Base-by-base conservation (phyloP, 129 eudicot species). In the Artemisia annua region DNA sequence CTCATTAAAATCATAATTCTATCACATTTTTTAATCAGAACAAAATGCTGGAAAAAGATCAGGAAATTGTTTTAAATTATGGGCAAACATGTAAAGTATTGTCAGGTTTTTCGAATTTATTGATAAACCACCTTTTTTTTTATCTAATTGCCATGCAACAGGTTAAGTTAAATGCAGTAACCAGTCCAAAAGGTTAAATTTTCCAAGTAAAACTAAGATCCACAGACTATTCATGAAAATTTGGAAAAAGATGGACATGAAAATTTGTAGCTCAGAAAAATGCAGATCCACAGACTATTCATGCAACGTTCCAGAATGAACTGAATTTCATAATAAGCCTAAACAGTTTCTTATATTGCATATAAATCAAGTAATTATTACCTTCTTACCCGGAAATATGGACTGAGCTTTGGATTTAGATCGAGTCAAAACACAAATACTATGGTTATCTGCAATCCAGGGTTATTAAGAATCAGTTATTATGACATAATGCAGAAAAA, bases 361-460 rank as follows among this genome's bases (percentile, higher is more conserved):
- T 35, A 71, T 15, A 58, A 32, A 32, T 11, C 15, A 82, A 69
- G 65, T 74, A 84, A 81, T 58, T 66, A 84, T 86, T 90, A 94
- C 98, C 98, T 94, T 90, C 98, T 94, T 94, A 94, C 98, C 98
- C 82, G 99, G 94, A 86, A 90, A 95, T 55, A 90, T 83, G 69
- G 92, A 78, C 71, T 78, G 86, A 22, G 99, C 99, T 66, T 86
- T 91, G 18, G 96, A 81, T 76, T 79, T 90, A 3, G 99, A 95
- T 66, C 99, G 78, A 26, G 99, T 95, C 85, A 95, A 83, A 70
- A 95, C 91, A 75, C 86, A 84, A 63, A 95, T 79, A 66, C 83
- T 82, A 78, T 95, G 97, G 62, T 88, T 80, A 85, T 86, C 99
- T 94, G 80, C 78, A 86, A 69, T 71, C 26, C 60, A 63, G 63